These are phyloP conservation scores for Boechera divaricarpa DNA, from an alignment of 345 rosid species.

Conservation along the genomic window DNA sequence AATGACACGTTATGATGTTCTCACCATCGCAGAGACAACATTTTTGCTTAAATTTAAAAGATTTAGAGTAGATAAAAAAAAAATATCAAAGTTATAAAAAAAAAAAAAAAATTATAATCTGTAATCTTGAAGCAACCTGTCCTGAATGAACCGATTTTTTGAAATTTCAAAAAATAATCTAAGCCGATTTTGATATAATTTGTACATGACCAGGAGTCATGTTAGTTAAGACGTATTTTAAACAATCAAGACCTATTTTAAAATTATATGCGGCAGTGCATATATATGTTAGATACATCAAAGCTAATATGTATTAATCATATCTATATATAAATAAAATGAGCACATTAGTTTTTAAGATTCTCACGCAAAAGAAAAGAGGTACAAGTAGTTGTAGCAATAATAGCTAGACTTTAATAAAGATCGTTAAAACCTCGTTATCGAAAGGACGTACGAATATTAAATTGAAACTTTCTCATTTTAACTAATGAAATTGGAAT, in stretches of 20 bases:
- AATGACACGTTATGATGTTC: not conserved
- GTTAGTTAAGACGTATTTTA: not conserved
- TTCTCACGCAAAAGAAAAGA: conserved; percentile 36
- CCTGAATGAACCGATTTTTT: not conserved
- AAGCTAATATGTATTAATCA: conserved; percentile 6
- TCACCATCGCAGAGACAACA: not conserved
- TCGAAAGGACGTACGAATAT: conserved; percentile 38
- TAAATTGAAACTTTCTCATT: conserved; percentile 21
- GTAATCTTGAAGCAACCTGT: not conserved
- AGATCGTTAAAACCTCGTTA: conserved; percentile 49
- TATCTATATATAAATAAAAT: not conserved
- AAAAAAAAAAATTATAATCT: not conserved
- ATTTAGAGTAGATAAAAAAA: not conserved
- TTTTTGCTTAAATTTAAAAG: not conserved
- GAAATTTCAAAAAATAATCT: not conserved
- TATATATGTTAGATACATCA: not conserved
- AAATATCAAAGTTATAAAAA: not conserved
- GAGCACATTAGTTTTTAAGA: conserved; percentile 6
- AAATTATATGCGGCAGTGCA: not conserved
- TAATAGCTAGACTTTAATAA: conserved; percentile 4
- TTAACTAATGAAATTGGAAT: conserved; percentile 14
- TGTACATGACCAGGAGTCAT: not conserved
- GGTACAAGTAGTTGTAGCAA: conserved; percentile 21
- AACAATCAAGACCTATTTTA: not conserved
- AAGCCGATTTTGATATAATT: not conserved